phyloP scores from a whole-genome alignment of 768 basidiomycete genomes.

The Dacryopinax spathularia region DNA sequence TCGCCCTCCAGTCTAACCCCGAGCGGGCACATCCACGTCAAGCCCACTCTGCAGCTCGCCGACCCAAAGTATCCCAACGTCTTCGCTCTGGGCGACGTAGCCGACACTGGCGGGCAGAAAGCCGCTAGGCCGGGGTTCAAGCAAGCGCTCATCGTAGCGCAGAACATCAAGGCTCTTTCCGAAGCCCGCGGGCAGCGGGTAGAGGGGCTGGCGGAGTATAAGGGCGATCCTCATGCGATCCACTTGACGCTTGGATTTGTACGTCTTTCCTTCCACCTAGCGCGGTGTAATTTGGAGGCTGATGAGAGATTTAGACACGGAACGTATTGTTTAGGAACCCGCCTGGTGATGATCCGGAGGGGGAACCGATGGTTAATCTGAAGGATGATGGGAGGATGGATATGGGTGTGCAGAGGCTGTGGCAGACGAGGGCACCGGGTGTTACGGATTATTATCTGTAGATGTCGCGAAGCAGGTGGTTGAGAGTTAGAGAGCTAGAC shows the following conservation, averaged over 20 bases:
- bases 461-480: too few relatives aligned
- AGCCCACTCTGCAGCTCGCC: constrained; percentile 38
- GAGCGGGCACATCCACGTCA: constrained; percentile 32
- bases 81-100: constrained; percentile 49
- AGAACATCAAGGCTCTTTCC: constrained; percentile 27
- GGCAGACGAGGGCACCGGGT: background rate
- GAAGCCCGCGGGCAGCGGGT: constrained; percentile 28
- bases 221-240: background rate
- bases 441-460: background rate
- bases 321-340: background rate
- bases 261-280: background rate
- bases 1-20: constrained; percentile 18
- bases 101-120: constrained; percentile 47
- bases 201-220: background rate
- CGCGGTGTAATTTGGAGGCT: background rate
- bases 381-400: background rate
- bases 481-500: too few relatives aligned
- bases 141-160: constrained; percentile 38
- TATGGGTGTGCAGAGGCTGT: background rate
- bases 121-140: constrained; percentile 26
- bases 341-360: background rate
- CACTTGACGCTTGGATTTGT: background rate
- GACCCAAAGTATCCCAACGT: constrained; percentile 21
- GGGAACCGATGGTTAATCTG: background rate
- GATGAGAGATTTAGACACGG: background rate